Evolutionary conservation across 2,329 filamentous ascomycete genomes (phyloP), one percentile per base, ranked within the genome.

Genomic region (Scedosporium dehoogii): DNA sequence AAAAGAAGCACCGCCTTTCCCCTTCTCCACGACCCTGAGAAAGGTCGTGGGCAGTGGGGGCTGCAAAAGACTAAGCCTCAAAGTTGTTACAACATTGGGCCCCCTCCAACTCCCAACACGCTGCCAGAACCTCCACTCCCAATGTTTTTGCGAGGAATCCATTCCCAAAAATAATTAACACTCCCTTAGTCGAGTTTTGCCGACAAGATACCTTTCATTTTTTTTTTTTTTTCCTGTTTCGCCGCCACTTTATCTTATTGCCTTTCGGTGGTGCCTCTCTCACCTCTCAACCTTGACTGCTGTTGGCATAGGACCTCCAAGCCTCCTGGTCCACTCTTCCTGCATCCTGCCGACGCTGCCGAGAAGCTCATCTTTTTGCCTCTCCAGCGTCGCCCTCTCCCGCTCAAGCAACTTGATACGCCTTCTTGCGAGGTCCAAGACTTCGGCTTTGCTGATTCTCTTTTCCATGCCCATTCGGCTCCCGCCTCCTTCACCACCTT

Each of bases 361-460:
- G 46, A 66, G 63, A 14, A 70, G 57, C 66, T 76, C 73, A 64
- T 73, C 69, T 61, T 73, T 69, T 66, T 76, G 74, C 59, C 69
- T 71, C 67, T 76, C 72, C 41, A 76, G 66, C 55, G 68, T 68
- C 2, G 68, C 67, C 29, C 73, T 73, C 64, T 78, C 74, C 59
- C 70, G 68, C 66, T 78, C 75, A 10, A 79, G 69, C 6, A 70
- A 63, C 60, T 72, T 68, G 61, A 79, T 79, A 60, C 77, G 71
- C 55, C 74, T 70, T 41, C 75, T 71, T 1, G 77, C 77, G 65
- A 78, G 74, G 27, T 79, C 76, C n/a, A 78, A 71, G 44, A 78
- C 76, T 65, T 78, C 75, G 42, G 76, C 76, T 67, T 78, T 78
- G 69, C 76, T 78, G 63, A 78, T 66, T 59, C 68, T 69, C 63